These are phyloP conservation scores for Sungouiozyma intestinalis DNA, from an alignment of 805 yeast species.

Conservation along the genomic window DNA sequence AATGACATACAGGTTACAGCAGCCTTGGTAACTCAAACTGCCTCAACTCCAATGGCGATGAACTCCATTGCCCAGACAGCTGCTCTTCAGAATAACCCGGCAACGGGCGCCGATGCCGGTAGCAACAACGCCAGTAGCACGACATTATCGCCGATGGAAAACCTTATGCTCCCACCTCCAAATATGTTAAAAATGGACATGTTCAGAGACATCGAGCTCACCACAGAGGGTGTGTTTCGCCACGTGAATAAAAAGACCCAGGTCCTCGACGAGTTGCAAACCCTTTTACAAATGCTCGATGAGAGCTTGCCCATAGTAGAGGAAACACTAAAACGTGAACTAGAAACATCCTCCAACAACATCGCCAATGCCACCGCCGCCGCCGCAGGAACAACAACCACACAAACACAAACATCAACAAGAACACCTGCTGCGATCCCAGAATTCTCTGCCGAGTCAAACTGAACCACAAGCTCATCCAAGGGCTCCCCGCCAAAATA, in stretches of 20 bases:
- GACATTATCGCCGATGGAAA: neutral
- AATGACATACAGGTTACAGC: neutral
- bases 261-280: conserved; percentile 23
- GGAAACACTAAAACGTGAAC: conserved; percentile 18
- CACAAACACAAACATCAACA: conserved; percentile 1
- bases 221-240: conserved; percentile 4
- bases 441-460: no score
- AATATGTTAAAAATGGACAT: conserved; percentile 16
- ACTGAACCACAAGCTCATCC: no score
- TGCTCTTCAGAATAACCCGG: neutral
- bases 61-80: neutral
- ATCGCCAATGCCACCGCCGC: neutral
- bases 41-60: neutral
- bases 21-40: neutral
- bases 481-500: no score
- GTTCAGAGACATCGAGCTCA: conserved; percentile 19
- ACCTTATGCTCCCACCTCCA: conserved; percentile 22
- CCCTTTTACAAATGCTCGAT: conserved; percentile 21
- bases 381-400: neutral
- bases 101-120: neutral
- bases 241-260: conserved; percentile 22
- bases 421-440: neutral
- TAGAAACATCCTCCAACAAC: conserved; percentile 1
- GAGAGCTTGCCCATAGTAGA: conserved; percentile 24
- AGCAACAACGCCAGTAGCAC: neutral